Percentiles rank a stretch among this genome's conserved stretches.
Conservation (phyloP, 208 protist genomes). For the Vickermania spadyakhi region DNA sequence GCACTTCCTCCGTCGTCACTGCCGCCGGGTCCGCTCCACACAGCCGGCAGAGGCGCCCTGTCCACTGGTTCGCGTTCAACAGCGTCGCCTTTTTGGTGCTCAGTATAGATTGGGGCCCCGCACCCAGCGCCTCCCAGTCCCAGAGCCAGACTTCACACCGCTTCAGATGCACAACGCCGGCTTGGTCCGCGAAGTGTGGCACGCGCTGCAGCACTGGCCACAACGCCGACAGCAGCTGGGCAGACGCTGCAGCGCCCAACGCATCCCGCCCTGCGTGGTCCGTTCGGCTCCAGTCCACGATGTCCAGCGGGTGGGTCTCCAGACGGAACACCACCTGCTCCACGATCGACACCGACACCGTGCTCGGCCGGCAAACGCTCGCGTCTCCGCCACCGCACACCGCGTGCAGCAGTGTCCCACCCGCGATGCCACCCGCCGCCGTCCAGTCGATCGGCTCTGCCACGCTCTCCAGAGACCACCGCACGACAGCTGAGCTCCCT, state of each 20-base stretch:
- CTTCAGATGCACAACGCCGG: background rate
- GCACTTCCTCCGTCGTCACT: background rate
- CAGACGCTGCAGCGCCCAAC: background rate
- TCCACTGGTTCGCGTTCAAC: background rate
- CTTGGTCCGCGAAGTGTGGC: background rate
- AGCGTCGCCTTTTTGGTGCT: background rate
- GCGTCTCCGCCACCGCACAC: background rate
- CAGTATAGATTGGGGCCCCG: background rate
- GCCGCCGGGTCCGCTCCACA: background rate
- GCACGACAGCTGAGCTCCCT: background rate
- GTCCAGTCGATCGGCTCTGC: background rate
- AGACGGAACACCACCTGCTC: background rate
- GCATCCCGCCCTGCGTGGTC: background rate
- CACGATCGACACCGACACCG: background rate
- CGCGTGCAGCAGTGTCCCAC: background rate
- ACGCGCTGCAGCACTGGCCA: background rate
- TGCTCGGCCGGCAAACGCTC: background rate
- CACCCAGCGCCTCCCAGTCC: background rate
- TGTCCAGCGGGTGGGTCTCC: background rate
- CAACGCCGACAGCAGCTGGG: background rate
- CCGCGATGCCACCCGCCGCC: background rate
- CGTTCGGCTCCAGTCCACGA: background rate
- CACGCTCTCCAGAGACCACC: background rate
- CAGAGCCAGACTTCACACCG: background rate
- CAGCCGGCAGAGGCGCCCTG: background rate